Conservation (phyloP, 2,329 filamentous ascomycete genomes). For the Colletotrichum sp. region DNA sequence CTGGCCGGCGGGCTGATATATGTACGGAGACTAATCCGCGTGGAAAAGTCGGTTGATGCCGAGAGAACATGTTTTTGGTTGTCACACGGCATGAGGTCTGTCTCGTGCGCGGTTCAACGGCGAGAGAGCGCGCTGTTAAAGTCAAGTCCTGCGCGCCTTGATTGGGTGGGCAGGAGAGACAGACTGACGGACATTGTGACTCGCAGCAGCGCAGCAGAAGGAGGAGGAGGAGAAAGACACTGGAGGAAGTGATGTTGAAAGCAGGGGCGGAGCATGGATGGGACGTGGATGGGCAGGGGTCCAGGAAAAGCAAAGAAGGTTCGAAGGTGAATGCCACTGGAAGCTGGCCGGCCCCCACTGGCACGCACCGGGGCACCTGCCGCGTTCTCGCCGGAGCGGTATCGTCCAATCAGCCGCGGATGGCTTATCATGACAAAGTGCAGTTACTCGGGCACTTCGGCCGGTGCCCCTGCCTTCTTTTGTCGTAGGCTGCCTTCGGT, state of each 20-base stretch:
- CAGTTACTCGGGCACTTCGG: conserved; percentile 2
- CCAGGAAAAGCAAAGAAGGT: conserved; percentile 13
- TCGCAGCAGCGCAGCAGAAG: not conserved
- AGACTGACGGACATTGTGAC: not conserved
- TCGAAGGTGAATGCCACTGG: not conserved
- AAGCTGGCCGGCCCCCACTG: not conserved
- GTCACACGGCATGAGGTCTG: not conserved
- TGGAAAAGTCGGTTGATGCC: not conserved
- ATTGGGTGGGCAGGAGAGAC: not conserved
- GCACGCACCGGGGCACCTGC: not conserved
- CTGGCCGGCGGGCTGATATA: not conserved
- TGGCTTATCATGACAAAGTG: conserved; percentile 17
- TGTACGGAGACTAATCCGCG: not conserved
- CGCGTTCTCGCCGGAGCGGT: not conserved
- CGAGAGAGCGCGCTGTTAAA: not conserved
- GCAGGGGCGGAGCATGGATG: not conserved
- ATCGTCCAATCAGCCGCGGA: not conserved
- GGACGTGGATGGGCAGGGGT: not conserved
- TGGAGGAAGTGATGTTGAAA: not conserved
- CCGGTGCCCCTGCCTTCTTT: not conserved
- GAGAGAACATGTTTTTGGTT: not conserved
- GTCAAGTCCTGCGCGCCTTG: not conserved
- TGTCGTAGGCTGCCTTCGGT: not conserved
- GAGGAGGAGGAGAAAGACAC: not conserved
- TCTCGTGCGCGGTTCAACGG: not conserved